Percentiles rank a stretch among this genome's conserved stretches.
Evolutionary conservation across 169 alveolate species (phyloP).

Genomic region (Eimeria falciformis): DNA sequence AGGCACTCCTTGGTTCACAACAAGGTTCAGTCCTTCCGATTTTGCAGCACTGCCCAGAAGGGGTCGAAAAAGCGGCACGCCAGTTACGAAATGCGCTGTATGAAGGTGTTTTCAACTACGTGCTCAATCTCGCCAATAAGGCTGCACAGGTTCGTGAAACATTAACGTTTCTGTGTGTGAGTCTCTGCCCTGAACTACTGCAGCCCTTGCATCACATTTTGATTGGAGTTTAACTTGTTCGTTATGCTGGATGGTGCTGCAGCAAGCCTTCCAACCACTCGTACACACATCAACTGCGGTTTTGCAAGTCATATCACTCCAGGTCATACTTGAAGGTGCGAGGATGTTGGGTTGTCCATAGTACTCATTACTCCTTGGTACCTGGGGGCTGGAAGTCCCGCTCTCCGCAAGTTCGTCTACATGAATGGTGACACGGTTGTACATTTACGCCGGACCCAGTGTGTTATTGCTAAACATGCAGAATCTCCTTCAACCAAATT

Average conservation of each 20-base stretch:
- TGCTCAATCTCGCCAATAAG: constrained; percentile 37
- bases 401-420: too few relatives aligned
- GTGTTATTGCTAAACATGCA: not conserved
- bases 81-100: constrained; percentile 36
- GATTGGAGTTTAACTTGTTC: not conserved
- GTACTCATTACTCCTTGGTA: too few relatives aligned
- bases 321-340: constrained; percentile 48
- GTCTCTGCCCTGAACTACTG: too few relatives aligned
- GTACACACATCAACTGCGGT: not conserved
- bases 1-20: constrained; percentile 35
- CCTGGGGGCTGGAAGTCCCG: too few relatives aligned
- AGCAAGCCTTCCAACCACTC: constrained; percentile 49
- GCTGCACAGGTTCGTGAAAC: constrained; percentile 11
- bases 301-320: constrained; percentile 25
- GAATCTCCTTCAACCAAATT: not conserved
- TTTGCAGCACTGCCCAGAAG: not conserved
- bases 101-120: constrained; percentile 22
- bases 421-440: too few relatives aligned
- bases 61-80: not conserved
- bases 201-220: too few relatives aligned
- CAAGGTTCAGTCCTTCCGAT: constrained; percentile 9
- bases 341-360: not conserved
- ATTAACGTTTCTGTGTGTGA: too few relatives aligned
- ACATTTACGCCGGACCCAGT: not conserved
- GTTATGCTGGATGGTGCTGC: constrained; percentile 3